Evolutionary conservation across 495 filamentous ascomycete genomes (phyloP).

Genomic region (Podospora pseudoanserina): DNA sequence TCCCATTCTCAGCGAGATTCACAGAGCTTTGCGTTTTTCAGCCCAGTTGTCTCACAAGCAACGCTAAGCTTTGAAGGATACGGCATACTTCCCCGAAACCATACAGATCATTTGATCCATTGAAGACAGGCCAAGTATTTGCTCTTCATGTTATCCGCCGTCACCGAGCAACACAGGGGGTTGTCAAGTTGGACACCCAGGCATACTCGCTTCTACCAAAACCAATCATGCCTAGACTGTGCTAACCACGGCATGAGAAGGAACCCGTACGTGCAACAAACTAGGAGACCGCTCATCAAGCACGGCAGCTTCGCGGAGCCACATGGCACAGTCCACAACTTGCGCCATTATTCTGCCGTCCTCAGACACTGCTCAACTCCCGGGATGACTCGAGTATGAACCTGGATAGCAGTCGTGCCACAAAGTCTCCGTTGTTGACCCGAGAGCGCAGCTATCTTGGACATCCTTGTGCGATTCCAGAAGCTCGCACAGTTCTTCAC

Average conservation of each 20-base stretch:
- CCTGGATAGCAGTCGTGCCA: neutral
- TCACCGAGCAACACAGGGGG: constrained; percentile 2
- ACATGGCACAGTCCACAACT: neutral
- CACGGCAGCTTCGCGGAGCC: constrained; percentile 2
- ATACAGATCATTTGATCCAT: neutral
- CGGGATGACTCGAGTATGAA: neutral
- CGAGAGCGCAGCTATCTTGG: neutral
- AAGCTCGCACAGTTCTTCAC: neutral
- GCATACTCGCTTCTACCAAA: neutral
- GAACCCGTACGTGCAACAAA: neutral
- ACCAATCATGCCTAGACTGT: neutral
- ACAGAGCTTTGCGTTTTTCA: neutral
- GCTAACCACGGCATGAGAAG: neutral
- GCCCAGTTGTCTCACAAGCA: neutral
- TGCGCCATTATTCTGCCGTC: constrained; percentile 1
- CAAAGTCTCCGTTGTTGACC: constrained; percentile 1
- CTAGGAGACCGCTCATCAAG: constrained; percentile 1
- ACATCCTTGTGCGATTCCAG: neutral
- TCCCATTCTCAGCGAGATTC: neutral
- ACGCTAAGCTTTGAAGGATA: neutral
- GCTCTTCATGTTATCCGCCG: neutral
- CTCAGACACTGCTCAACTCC: neutral
- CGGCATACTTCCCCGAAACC: neutral
- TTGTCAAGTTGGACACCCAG: constrained; percentile 3
- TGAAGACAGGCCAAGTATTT: neutral